Percentiles rank a stretch among this genome's conserved stretches.
These are phyloP conservation scores for Sabuloglossum arenarium DNA, from an alignment of 495 filamentous ascomycete genomes.

Conservation along the genomic window DNA sequence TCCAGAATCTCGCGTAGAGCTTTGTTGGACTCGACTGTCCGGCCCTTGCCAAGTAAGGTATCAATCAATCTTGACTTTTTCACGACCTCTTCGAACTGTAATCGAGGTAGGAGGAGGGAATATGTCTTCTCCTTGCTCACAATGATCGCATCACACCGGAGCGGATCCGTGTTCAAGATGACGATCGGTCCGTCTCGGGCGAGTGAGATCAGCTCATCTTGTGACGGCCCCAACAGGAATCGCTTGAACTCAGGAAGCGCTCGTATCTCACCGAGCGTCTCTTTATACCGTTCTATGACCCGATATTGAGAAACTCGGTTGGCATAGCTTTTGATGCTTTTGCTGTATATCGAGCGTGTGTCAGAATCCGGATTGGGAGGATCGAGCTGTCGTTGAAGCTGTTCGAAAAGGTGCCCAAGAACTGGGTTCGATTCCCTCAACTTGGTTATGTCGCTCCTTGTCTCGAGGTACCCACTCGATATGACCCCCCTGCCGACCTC, in stretches of 20 bases:
- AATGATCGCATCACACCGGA: not conserved
- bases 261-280: not conserved
- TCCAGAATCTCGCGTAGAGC: not conserved
- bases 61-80: too few relatives aligned
- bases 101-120: not conserved
- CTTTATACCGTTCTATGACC: not conserved
- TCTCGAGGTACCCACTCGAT: not conserved
- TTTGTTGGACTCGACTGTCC: not conserved
- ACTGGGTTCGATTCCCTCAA: not conserved
- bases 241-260: not conserved
- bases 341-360: not conserved
- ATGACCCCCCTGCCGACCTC: not conserved
- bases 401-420: not conserved
- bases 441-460: not conserved
- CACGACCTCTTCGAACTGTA: not conserved
- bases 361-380: not conserved
- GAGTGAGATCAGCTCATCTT: not conserved
- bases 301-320: not conserved
- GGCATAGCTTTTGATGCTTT: not conserved
- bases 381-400: not conserved
- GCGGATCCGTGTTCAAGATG: not conserved
- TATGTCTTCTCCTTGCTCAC: not conserved
- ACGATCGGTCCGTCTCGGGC: not conserved
- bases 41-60: not conserved
- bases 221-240: not conserved